Conservation (phyloP, 768 basidiomycete species). For the Lentinula detonsa region DNA sequence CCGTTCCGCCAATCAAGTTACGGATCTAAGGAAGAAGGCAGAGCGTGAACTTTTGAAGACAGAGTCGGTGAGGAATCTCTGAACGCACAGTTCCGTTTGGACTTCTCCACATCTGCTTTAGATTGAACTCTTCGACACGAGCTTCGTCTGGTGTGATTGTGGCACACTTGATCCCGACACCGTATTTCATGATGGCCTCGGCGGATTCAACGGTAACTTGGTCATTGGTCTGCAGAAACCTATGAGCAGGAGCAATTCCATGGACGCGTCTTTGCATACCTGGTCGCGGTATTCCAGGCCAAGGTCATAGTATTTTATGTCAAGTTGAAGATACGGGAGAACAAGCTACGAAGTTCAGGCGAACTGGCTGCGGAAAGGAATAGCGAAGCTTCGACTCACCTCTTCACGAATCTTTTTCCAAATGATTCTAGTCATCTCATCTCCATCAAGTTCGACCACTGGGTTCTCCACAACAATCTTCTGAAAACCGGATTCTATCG, state of each 20-base stretch:
- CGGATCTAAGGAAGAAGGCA: conserved; percentile 57
- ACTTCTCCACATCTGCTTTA: conserved; percentile 99
- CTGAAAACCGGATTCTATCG: conserved; percentile 18
- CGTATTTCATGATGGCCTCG: conserved; percentile 89
- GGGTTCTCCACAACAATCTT: conserved; percentile 86
- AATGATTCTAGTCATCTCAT: conserved; percentile 99
- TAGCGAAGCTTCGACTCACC: conserved; percentile 36
- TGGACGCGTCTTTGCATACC: conserved; percentile 29
- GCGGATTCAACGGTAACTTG: conserved; percentile 90
- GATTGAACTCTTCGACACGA: conserved; percentile 92
- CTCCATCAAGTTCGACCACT: conserved; percentile 92
- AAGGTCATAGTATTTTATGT: conserved; percentile 99
- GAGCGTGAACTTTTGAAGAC: background rate
- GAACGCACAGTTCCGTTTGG: conserved; percentile 85
- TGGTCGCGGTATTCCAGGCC: conserved; percentile 90
- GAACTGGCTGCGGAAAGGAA: background rate
- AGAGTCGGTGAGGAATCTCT: conserved; percentile 1
- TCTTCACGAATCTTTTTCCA: conserved; percentile 98
- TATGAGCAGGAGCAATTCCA: background rate
- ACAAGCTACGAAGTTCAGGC: conserved; percentile 63
- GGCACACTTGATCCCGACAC: conserved; percentile 96
- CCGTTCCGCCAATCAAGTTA: conserved; percentile 96
- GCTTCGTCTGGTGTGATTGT: conserved; percentile 99
- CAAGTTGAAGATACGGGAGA: conserved; percentile 88
- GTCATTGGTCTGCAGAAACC: conserved; percentile 76